phyloP scores from a whole-genome alignment of 345 rosid species.

The Murraya paniculata region DNA sequence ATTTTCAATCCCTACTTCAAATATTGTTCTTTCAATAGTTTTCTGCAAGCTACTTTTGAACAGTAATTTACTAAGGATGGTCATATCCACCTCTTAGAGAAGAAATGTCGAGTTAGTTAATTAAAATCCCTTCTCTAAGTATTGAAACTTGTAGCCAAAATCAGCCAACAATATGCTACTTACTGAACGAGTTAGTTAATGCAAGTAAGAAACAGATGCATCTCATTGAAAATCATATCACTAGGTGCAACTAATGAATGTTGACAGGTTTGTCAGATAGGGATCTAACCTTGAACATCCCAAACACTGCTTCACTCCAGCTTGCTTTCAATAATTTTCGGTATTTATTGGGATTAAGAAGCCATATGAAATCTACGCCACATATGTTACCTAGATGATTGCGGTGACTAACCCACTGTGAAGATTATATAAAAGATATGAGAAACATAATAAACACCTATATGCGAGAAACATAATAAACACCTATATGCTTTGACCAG shows the following conservation, averaged over 20 bases:
- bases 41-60: neutral
- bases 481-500: neutral
- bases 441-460: conserved; percentile 8
- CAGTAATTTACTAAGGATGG: neutral
- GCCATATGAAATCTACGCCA: conserved; percentile 99
- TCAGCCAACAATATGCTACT: neutral
- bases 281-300: conserved; percentile 79
- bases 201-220: neutral
- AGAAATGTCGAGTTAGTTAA: neutral
- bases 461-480: conserved; percentile 10
- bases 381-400: conserved; percentile 95
- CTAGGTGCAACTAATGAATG: neutral
- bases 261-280: neutral
- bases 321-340: conserved; percentile 71
- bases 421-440: conserved; percentile 15
- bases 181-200: neutral
- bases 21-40: neutral
- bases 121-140: neutral
- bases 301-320: conserved; percentile 96
- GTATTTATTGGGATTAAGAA: conserved; percentile 79
- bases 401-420: conserved; percentile 95
- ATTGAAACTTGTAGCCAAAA: neutral
- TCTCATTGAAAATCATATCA: neutral
- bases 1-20: neutral
- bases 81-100: neutral